Percentiles rank a stretch among this genome's conserved stretches.
Evolutionary conservation across 2,329 filamentous ascomycete species (phyloP).

Genomic region (Exophiala mesophila): DNA sequence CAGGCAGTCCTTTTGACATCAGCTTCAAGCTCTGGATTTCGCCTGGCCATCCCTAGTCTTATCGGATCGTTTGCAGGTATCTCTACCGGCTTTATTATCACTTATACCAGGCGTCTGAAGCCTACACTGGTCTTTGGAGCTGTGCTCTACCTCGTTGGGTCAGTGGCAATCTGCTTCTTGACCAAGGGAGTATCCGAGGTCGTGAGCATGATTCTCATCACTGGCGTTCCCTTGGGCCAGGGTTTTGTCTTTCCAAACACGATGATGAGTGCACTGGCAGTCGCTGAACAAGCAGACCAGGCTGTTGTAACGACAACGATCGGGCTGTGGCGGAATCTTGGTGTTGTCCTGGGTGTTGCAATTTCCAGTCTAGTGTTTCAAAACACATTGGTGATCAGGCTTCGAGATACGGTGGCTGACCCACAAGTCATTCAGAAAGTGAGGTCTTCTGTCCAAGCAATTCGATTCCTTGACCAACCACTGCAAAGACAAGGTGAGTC

Average conservation of each 20-base stretch:
- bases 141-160: slow-evolving; percentile 35
- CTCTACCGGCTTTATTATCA: slow-evolving; percentile 42
- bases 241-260: slow-evolving; percentile 39
- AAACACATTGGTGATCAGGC: slow-evolving; percentile 10
- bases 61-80: slow-evolving; percentile 38
- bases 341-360: slow-evolving; percentile 19
- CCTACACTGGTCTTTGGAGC: slow-evolving; percentile 38
- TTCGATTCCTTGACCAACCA: slow-evolving; percentile 7
- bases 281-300: slow-evolving; percentile 39
- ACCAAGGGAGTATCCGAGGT: slow-evolving; percentile 35
- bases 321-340: slow-evolving; percentile 20
- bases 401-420: slow-evolving; percentile 8
- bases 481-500: slow-evolving; percentile 13
- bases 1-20: slow-evolving; percentile 53
- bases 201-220: slow-evolving; percentile 37
- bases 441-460: slow-evolving; percentile 12
- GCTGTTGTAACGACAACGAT: slow-evolving; percentile 35
- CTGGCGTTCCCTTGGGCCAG: slow-evolving; percentile 37
- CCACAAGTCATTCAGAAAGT: slow-evolving; percentile 8
- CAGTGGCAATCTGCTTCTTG: slow-evolving; percentile 33
- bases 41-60: slow-evolving; percentile 16
- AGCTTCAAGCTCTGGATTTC: slow-evolving; percentile 15
- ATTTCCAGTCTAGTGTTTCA: slow-evolving; percentile 21
- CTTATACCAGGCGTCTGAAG: slow-evolving; percentile 41
- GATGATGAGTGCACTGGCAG: slow-evolving; percentile 39